Base-by-base conservation (phyloP, 73 alveolate species). In the Paramecium biaurelia region DNA sequence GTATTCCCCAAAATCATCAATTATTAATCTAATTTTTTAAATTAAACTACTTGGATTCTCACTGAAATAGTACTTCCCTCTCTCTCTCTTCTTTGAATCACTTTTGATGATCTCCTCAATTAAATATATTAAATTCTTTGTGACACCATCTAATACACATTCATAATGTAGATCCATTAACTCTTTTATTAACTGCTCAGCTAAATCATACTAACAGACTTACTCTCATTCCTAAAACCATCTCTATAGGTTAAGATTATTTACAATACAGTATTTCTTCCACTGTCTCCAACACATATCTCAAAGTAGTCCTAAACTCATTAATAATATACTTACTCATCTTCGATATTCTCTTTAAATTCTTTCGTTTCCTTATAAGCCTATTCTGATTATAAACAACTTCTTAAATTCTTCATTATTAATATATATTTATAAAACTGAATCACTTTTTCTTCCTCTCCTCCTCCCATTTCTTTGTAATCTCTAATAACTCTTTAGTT, bases 1-100 rank as follows among this genome's bases (percentile, higher is more conserved):
- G 86, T 70, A 70, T 70, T 70, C n/a, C 86, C 86, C 6, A 70
- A 32, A 28, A 70, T 3, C 86, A 70, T 70, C n/a, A 70, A 35
- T 20, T 35, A 7, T 32, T 70, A 28, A 74, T 74, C 63, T 28
- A n/a, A 34, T 37, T n/a, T 12, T 28, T 7, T 34, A 28, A 8
- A 28, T 30, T 47, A 74, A 37, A 23, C 34, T 32, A 74, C 87
- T 68, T 74, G 87, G 67, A 3, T 28, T 37, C 14, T 32, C n/a
- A 4, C 58, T 70, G 30, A 70, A 70, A 21, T 32, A 32, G 34
- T 24, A 70, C 12, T 70, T 70, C 32, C 86, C 87, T 41, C 87
- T 34, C 15, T 74, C 68, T 21, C 18, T 34, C 21, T 14, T 41
- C 30, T 14, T 32, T 1, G 11, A 23, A 24, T 74, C 59, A 5